Base-by-base conservation (phyloP, 768 basidiomycete species). In the Amanita inopinata region DNA sequence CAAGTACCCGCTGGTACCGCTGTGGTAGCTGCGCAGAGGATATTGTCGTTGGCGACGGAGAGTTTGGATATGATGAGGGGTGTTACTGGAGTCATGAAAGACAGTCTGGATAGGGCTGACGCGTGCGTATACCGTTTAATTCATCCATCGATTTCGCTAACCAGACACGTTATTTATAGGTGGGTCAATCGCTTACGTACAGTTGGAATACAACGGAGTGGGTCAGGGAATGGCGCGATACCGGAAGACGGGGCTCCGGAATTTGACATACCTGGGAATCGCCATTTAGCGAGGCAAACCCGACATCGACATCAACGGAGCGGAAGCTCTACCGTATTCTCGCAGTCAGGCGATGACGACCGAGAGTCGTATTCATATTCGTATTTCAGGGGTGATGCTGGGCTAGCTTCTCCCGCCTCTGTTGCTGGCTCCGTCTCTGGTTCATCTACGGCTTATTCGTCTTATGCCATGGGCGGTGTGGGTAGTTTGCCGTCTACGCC, bases 51-150 rank as follows among this genome's bases (percentile, higher is more conserved):
- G 6, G 89, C 91, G 9, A 84, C 83, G 10, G 92, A 94, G 65
- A 91, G 89, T 55, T 55, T 94, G 59, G 90, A 94, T 55, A 93
- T 92, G 88, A 79, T 94, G 70, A 70, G 81, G 20, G 78, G 85
- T 20, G 87, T 92, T 20, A 87, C 87, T n/a, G 72, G 76, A 3
- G 87, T 93, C 17, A 83, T 93, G 47, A 83, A 80, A 53, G 91
- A 92, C 47, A 86, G 80, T 48, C 65, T 93, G 59, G 89, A 92
- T 57, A 69, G 82, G 42, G 91, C 90, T 22, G 91, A 93, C 57
- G 74, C 83, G 77, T 89, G 59, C 33, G 80, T 74, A 5, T 45
- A 36, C 20, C 38, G 30, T 47, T 24, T 35, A 48, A 47, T 45
- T 23, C 10, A 49, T 30, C n/a, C 38, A 23, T 33, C 40, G 25